Percentiles rank a stretch among this genome's conserved stretches.
Evolutionary conservation across 805 yeast genomes (phyloP).

Genomic region (Yamadazyma kitorensis): DNA sequence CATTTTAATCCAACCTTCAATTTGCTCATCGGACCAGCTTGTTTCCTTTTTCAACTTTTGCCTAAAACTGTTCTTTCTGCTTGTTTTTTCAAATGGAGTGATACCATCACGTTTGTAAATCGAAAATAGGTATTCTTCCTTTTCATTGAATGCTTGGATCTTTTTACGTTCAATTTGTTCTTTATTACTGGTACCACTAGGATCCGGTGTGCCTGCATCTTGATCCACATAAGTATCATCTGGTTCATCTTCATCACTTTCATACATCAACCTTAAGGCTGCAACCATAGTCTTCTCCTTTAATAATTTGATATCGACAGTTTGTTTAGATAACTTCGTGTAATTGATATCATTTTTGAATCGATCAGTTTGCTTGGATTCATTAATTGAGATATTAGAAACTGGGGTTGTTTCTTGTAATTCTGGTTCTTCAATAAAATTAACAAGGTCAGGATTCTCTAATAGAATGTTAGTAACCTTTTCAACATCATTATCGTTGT

Average conservation of each 20-base stretch:
- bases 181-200: background rate
- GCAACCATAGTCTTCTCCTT: constrained; percentile 56
- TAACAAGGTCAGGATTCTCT: constrained; percentile 54
- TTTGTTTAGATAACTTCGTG: constrained; percentile 4
- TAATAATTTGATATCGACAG: constrained; percentile 17
- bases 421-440: constrained; percentile 17
- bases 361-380: background rate
- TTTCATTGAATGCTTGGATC: constrained; percentile 29
- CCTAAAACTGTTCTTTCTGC: constrained; percentile 53
- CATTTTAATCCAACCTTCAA: constrained; percentile 92
- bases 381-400: no score
- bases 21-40: constrained; percentile 83
- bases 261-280: constrained; percentile 63
- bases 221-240: constrained; percentile 71
- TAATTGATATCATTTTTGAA: constrained; percentile 5
- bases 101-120: constrained; percentile 49
- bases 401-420: background rate
- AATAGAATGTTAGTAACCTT: constrained; percentile 54
- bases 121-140: constrained; percentile 57
- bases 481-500: constrained; percentile 53
- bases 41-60: constrained; percentile 43
- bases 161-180: background rate
- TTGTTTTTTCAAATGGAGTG: constrained; percentile 34
- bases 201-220: constrained; percentile 33
- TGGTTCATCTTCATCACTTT: constrained; percentile 79